These are phyloP conservation scores for Cladobotryum mycophilum DNA, from an alignment of 2,329 filamentous ascomycete species.

Conservation along the genomic window DNA sequence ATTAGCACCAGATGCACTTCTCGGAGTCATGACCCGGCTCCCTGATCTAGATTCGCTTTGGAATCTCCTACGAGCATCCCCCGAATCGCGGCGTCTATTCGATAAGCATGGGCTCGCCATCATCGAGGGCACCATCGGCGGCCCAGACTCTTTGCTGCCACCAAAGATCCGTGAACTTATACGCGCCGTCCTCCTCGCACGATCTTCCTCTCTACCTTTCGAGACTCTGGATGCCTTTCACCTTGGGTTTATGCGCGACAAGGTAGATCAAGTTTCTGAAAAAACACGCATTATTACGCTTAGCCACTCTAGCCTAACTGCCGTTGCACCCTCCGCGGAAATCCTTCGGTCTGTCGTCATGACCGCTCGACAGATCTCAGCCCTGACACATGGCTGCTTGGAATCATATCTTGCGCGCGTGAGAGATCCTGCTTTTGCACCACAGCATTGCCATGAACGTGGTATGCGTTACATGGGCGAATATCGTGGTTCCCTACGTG, in stretches of 20 bases:
- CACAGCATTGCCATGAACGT: slow-evolving; percentile 9
- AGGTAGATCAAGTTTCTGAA: background rate
- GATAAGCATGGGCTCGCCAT: background rate
- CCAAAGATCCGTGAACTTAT: slow-evolving; percentile 3
- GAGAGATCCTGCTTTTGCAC: slow-evolving; percentile 9
- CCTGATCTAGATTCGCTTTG: slow-evolving; percentile 4
- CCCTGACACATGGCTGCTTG: slow-evolving; percentile 16
- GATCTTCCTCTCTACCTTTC: background rate
- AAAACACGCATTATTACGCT: background rate
- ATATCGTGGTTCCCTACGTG: background rate
- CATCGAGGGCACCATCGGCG: background rate
- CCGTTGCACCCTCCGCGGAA: background rate
- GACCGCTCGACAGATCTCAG: slow-evolving; percentile 15
- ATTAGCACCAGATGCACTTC: background rate
- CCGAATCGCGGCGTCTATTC: slow-evolving; percentile 2
- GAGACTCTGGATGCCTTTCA: background rate
- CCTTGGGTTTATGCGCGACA: background rate
- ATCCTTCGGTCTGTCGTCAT: slow-evolving; percentile 13
- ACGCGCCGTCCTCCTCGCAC: slow-evolving; percentile 1
- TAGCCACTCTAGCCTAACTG: background rate
- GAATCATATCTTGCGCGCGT: slow-evolving; percentile 13
- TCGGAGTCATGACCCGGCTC: background rate
- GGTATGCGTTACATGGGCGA: too few relatives aligned
- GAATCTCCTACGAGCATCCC: slow-evolving; percentile 3
- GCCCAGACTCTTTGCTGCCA: background rate